phyloP scores from a whole-genome alignment of 345 rosid genomes.

The Eucalyptus erythrocorys region DNA sequence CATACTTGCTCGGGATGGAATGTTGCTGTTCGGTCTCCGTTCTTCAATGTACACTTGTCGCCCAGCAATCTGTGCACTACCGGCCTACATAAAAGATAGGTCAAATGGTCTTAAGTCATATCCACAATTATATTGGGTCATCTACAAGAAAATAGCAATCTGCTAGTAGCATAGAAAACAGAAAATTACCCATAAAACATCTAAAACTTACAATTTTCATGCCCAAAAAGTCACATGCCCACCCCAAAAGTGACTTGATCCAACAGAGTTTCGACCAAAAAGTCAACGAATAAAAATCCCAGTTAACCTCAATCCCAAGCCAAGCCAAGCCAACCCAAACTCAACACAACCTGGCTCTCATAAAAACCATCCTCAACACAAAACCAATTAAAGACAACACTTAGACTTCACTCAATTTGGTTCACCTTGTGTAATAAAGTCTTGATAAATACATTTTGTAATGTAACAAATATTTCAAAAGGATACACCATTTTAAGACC shows the following conservation, averaged over 20 bases:
- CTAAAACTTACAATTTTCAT: not conserved
- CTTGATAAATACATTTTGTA: not conserved
- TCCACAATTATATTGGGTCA: not conserved
- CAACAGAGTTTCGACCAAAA: not conserved
- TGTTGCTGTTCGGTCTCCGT: constrained; percentile 51
- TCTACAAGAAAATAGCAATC: not conserved
- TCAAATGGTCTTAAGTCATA: not conserved
- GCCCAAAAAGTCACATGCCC: not conserved
- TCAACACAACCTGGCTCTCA: not conserved
- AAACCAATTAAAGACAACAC: not conserved
- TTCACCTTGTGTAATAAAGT: not conserved
- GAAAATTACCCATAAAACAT: not conserved
- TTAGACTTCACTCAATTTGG: not conserved
- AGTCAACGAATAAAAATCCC: not conserved
- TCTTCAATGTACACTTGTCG: constrained; percentile 59
- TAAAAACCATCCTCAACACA: not conserved
- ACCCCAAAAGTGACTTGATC: not conserved
- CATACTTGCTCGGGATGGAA: constrained; percentile 57
- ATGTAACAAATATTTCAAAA: not conserved
- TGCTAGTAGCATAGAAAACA: not conserved
- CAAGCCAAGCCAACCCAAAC: not conserved
- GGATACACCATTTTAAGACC: not conserved
- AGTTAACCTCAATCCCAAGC: not conserved
- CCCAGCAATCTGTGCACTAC: constrained; percentile 42
- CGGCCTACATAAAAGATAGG: constrained; percentile 18